Evolutionary conservation across 2,329 filamentous ascomycete genomes (phyloP).

Genomic region (Fusarium pseudoanthophilum): DNA sequence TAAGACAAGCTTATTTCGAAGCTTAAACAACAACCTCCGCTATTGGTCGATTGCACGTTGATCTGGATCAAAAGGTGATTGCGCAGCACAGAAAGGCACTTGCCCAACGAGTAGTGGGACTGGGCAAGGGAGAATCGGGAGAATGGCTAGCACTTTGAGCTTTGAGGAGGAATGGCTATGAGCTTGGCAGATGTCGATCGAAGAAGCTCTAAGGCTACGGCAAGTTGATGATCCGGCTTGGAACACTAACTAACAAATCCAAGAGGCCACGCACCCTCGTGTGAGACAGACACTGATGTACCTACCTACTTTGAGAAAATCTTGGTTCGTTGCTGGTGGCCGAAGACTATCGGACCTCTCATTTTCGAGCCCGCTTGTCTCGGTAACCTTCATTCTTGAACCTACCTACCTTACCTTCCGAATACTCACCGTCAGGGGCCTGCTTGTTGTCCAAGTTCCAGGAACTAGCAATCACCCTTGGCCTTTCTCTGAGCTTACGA

Average conservation of each 20-base stretch:
- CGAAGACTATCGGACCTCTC: slow-evolving; percentile 29
- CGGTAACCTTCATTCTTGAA: neutral
- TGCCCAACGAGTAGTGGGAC: neutral
- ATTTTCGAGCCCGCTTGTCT: neutral
- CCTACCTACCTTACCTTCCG: neutral
- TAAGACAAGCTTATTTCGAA: slow-evolving; percentile 44
- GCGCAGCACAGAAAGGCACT: neutral
- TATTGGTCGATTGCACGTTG: neutral
- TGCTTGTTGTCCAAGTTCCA: neutral
- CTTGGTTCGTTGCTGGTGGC: neutral
- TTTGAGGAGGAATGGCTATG: slow-evolving; percentile 15
- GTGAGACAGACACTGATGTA: neutral
- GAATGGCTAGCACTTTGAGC: neutral
- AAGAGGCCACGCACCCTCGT: slow-evolving; percentile 1
- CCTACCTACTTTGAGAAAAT: neutral
- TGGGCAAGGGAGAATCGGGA: slow-evolving; percentile 4
- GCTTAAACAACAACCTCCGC: slow-evolving; percentile 28
- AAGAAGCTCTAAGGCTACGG: slow-evolving; percentile 13
- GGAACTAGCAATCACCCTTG: no score
- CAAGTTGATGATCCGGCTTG: slow-evolving; percentile 40
- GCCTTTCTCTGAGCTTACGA: neutral
- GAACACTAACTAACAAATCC: slow-evolving; percentile 9
- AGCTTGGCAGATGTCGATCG: slow-evolving; percentile 38
- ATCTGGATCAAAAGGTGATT: slow-evolving; percentile 14
- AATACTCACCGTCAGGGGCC: neutral